phyloP scores from a whole-genome alignment of 73 alveolate genomes.

The Stentor coeruleus region DNA sequence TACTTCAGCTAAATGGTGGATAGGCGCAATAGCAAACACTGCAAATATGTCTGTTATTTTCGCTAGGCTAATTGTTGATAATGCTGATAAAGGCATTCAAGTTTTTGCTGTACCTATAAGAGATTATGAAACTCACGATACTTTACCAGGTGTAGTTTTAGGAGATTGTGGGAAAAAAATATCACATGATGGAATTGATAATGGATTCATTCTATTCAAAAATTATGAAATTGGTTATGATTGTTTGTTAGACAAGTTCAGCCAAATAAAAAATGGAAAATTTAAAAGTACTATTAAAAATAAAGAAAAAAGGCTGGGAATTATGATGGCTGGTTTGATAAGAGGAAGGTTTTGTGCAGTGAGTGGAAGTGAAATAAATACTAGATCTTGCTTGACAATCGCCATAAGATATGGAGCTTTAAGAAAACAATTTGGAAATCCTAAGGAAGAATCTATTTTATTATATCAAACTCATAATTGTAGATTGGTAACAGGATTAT shows the following conservation, averaged over 20 bases:
- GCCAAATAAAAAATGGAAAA: slow-evolving; percentile 37
- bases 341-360: neutral
- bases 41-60: slow-evolving; percentile 70
- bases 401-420: neutral
- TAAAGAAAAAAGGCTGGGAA: slow-evolving; percentile 6
- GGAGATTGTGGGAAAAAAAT: slow-evolving; percentile 87
- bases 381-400: no score
- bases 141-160: slow-evolving; percentile 71
- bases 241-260: slow-evolving; percentile 59
- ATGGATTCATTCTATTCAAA: slow-evolving; percentile 67
- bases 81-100: slow-evolving; percentile 68
- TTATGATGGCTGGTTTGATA: neutral
- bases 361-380: neutral
- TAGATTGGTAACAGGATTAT: slow-evolving; percentile 25
- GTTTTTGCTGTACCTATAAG: slow-evolving; percentile 62
- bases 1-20: slow-evolving; percentile 82
- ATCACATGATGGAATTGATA: slow-evolving; percentile 69
- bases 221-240: slow-evolving; percentile 71
- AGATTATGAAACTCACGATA: slow-evolving; percentile 66
- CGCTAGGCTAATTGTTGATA: slow-evolving; percentile 73
- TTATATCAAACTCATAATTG: slow-evolving; percentile 34
- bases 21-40: slow-evolving; percentile 68
- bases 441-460: slow-evolving; percentile 23
- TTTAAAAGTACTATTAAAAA: slow-evolving; percentile 1
- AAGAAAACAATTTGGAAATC: slow-evolving; percentile 42